Base-by-base conservation (phyloP, 164 flowering plant species). In the Akebia trifoliata region DNA sequence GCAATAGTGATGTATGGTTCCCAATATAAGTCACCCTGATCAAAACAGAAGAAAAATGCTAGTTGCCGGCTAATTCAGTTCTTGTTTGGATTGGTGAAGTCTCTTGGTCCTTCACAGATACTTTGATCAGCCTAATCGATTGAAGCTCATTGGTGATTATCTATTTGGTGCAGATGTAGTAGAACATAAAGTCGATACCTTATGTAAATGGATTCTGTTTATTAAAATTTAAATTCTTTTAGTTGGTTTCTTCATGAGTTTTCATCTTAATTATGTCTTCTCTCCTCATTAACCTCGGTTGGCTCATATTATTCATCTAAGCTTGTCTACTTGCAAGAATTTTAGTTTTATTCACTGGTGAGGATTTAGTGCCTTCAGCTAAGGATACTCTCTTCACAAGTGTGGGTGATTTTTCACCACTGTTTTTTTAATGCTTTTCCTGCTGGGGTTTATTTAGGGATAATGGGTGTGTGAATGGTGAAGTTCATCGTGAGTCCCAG, bases 101-200 rank as follows among this genome's bases (percentile, higher is more conserved):
- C 10, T 12, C 12, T 29, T 8, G 53, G 22, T 35, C n/a, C 42
- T 10, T 21, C 10, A 3, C 32, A 48, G 21, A 29, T 47, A 42
- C 30, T 30, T 44, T n/a, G n/a, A n/a, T n/a, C n/a, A n/a, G n/a
- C 32, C 31, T 54, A 15, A 8, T 39, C 28, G 24, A 38, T 39
- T 26, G 25, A 22, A 49, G 26, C 44, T 29, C 9, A 26, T 39
- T 14, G 11, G 26, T 29, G 11, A 18, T 3, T 20, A 1, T 50
- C 30, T 60, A 20, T 42, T n/a, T 50, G 38, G 20, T 8, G 38
- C 22, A 51, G 4, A 50, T 60, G 28, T 60, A 4, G 47, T 29
- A 50, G 36, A 38, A 39, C 8, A 14, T 39, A 26, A 60, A 40
- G 37, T 50, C 18, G 18, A 39, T 60, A 25, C 49, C 63, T 47